Evolutionary conservation across 257 asterid species (phyloP).

Genomic region (Datura wrightii): DNA sequence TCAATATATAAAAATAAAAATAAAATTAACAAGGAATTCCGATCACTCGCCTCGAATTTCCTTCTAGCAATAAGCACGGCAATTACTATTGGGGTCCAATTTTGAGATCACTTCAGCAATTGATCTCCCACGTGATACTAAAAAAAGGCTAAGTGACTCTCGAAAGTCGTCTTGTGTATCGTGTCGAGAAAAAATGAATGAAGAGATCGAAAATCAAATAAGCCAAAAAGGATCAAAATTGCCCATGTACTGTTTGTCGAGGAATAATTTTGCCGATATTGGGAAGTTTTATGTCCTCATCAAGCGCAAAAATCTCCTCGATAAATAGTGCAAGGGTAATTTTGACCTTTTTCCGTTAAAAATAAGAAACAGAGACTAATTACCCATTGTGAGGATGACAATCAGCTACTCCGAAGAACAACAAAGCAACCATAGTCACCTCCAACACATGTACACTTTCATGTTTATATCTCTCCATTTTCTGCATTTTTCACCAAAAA

Average conservation of each 20-base stretch:
- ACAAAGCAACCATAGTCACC: constrained; percentile 4
- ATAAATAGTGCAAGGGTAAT: not conserved
- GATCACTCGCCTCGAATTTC: too few relatives aligned
- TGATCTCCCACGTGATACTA: not conserved
- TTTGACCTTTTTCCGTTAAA: not conserved
- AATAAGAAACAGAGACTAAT: not conserved
- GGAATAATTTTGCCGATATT: not conserved
- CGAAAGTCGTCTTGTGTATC: not conserved
- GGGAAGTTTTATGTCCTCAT: not conserved
- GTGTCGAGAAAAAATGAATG: not conserved
- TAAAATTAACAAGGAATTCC: too few relatives aligned
- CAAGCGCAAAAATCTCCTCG: not conserved
- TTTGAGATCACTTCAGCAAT: too few relatives aligned
- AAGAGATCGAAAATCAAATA: not conserved
- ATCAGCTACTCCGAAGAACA: not conserved
- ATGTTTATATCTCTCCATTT: not conserved
- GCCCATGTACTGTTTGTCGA: too few relatives aligned
- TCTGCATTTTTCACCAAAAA: not conserved
- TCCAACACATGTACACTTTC: not conserved
- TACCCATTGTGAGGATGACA: not conserved
- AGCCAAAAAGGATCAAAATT: not conserved
- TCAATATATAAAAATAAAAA: not conserved
- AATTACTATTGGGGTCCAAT: too few relatives aligned
- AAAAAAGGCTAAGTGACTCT: not conserved
- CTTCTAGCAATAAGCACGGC: too few relatives aligned